Base-by-base conservation (phyloP, 2,329 filamentous ascomycete species). In the Sclerotinia borealis region DNA sequence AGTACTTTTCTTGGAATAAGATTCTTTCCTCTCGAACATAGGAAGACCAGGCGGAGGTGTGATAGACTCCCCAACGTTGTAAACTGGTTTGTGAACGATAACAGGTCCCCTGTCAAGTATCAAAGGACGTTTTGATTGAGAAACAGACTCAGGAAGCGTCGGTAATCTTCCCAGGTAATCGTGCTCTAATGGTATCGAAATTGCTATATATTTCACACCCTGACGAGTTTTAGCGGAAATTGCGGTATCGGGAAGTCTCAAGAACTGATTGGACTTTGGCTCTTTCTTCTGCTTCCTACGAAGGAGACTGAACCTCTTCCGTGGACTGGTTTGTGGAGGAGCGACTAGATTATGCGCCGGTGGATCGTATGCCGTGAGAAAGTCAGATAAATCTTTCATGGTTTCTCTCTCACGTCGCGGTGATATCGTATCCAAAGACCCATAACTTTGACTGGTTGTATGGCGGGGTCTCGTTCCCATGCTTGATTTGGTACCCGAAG, bases 181-280 rank as follows among this genome's bases (percentile, higher is more conserved):
- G 63, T 82, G 75, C 66, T 83, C 78, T 15, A 80, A 64, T 1
- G 84, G 84, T 50, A 86, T 85, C 0, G 83, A 85, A 59, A 86
- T 86, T 64, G 83, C 82, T 66, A 87, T 85, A 68, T 86, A 81
- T 5, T 81, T 78, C 69, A 83, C 77, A 1, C 84, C 84, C 3
- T 76, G 79, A 8, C 73, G 80, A 0, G 83, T 86, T 41, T 75
- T 80, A 9, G 82, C 80, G 4, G 81, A 80, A 17, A 86, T 77
- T 15, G 83, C 83, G 29, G 80, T 80, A 69, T 86, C 83, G 10
- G 83, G 83, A 4, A 86, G 76, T 59, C 70, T 73, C 64, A 80
- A 71, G 27, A 73, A 65, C 31, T 72, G 68, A 1, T 71, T 72
- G 65, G 68, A 7, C 34, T 65, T 66, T 48, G 70, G 78, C 67